Evolutionary conservation across 2,329 filamentous ascomycete genomes (phyloP).

Genomic region (Lachnellula hyalina): DNA sequence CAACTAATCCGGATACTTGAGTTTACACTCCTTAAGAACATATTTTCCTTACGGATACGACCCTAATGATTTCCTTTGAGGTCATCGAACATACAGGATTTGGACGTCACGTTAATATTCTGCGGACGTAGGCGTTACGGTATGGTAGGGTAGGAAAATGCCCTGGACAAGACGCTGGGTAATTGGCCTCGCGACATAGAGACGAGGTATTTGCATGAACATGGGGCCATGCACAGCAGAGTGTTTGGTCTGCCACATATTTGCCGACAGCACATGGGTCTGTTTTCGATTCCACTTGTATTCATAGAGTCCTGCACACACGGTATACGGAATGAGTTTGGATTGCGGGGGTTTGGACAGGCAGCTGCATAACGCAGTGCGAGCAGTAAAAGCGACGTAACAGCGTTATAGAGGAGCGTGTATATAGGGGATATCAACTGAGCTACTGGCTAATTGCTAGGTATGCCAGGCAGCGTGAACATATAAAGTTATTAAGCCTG

Average conservation of each 20-base stretch:
- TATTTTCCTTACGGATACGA: slow-evolving; percentile 20
- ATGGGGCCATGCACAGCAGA: slow-evolving; percentile 1
- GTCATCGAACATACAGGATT: slow-evolving; percentile 19
- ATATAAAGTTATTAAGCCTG: no score
- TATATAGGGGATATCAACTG: no score
- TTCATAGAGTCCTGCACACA: slow-evolving; percentile 1
- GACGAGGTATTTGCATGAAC: slow-evolving; percentile 1
- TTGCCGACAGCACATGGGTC: neutral
- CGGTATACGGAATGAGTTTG: neutral
- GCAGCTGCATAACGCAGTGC: neutral
- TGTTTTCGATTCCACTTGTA: slow-evolving; percentile 2
- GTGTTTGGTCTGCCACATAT: slow-evolving; percentile 2
- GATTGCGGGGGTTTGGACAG: neutral
- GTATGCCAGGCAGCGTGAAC: no score
- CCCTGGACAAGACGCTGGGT: slow-evolving; percentile 5
- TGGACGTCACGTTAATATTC: slow-evolving; percentile 17
- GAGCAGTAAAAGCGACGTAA: neutral
- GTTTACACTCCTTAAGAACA: slow-evolving; percentile 1
- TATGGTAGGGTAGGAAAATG: slow-evolving; percentile 8
- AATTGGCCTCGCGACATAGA: neutral
- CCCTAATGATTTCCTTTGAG: slow-evolving; percentile 19
- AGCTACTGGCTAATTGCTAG: no score
- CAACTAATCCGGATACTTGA: slow-evolving; percentile 51
- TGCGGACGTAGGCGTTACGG: slow-evolving; percentile 20
- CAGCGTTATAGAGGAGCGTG: no score